Conservation (phyloP, 257 asterid species). For the Solanum gandarillasii region DNA sequence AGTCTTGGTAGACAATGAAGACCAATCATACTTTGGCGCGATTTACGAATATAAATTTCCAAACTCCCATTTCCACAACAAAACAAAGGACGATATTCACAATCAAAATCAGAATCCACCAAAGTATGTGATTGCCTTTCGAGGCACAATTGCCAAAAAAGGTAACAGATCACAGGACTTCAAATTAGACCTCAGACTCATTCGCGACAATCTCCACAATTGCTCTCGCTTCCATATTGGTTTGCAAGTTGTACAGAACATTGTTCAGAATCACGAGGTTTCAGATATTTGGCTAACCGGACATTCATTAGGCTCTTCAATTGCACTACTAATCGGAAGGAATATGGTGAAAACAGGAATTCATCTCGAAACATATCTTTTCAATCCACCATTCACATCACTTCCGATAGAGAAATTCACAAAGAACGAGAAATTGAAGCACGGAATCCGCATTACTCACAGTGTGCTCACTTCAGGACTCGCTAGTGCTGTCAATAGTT, state of each 20-base stretch:
- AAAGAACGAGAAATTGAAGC: constrained; percentile 33
- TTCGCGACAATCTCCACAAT: constrained; percentile 32
- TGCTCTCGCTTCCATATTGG: constrained; percentile 40
- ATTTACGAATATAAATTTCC: constrained; percentile 28
- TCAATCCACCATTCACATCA: constrained; percentile 67
- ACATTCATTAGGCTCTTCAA: constrained; percentile 63
- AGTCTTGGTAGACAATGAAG: constrained; percentile 34
- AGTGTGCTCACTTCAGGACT: constrained; percentile 49
- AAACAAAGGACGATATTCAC: background rate
- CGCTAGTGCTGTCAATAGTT: constrained; percentile 28
- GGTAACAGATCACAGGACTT: constrained; percentile 37
- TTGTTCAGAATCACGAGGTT: constrained; percentile 10
- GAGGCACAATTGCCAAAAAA: constrained; percentile 47
- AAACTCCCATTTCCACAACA: constrained; percentile 6
- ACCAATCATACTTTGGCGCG: constrained; percentile 48
- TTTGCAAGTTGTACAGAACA: constrained; percentile 5
- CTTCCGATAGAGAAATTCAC: constrained; percentile 40
- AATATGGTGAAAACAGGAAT: constrained; percentile 22
- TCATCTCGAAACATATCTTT: constrained; percentile 52
- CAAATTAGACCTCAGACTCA: constrained; percentile 42
- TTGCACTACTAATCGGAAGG: constrained; percentile 52
- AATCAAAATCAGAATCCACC: constrained; percentile 21
- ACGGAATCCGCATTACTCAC: constrained; percentile 40
- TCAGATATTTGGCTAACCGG: constrained; percentile 60
- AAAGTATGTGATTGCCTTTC: constrained; percentile 42